Evolutionary conservation across 1,284 basidiomycete species (phyloP), one percentile per base, ranked within the genome.

Genomic region (Anthracocystis setariae): DNA sequence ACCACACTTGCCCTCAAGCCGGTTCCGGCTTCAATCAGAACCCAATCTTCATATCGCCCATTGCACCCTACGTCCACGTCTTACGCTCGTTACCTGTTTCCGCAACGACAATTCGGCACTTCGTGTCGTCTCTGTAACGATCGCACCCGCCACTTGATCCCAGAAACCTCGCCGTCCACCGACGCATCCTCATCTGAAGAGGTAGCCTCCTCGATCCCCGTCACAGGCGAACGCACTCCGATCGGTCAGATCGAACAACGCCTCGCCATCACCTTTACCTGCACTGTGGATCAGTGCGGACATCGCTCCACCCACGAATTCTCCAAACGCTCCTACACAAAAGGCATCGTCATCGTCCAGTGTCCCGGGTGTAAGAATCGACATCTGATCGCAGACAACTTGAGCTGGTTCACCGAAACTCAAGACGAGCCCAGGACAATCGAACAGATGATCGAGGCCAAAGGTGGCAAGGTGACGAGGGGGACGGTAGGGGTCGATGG

Each of bases 281-380:
- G 80, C 52, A 73, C 77, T 0, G 77, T 74, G 17, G 58, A 66
- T 17, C 87, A 87, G 1, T 98, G 94, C 78, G 87, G 87, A 5
- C 89, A 91, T 72, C 89, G 94, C 2, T 93, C 91, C 9, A 89
- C 92, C 10, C 95, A 98, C 78, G 88, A 92, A 68, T 98, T 98
- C 81, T 88, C 91, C 10, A 91, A 89, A 81, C 87, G 89, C 33
- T 88, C 91, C 25, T 98, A 98, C 83, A 88, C 90, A 77, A 88
- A 87, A 46, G 95, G 95, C 0, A 91, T 98, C 54, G 94, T 98
- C 1, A 86, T 98, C 29, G 89, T 97, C 0, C 89, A 95, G 80
- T 98, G 95, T 84, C 93, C 94, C 1, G 88, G 88, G 17, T 98
- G 95, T 84, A 89, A 92, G 78, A 93, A 92, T 80, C 85, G 93